Base-by-base conservation (phyloP, 2,329 filamentous ascomycete genomes). In the Aspergillus fructus region DNA sequence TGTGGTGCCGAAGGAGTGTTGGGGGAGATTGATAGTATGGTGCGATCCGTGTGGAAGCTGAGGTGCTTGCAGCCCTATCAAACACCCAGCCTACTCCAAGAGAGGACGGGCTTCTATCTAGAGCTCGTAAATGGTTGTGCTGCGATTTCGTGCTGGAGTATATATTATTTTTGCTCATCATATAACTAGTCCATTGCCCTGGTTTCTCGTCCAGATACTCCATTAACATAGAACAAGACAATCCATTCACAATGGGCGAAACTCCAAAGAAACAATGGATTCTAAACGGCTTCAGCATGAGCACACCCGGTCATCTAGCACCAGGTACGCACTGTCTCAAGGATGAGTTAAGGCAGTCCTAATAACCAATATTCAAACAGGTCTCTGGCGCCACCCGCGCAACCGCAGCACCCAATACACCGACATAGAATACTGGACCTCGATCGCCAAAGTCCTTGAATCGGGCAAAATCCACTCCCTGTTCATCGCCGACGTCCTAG, bases 401-500 rank as follows among this genome's bases (percentile, higher is more conserved):
- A 68, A 73, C 52, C 63, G 67, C 43, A 67, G 62, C 12, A 59
- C 71, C 50, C 68, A 74, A 48, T 75, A 74, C 57, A 71, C 71
- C 24, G 71, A 68, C 8, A 61, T 79, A 6, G 67, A 74, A 3
- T 76, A 78, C 61, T 81, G 78, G 79, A 75, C 75, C 3, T 66
- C 75, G 3, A 57, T 81, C 15, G 79, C 79, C 5, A 72, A 78
- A 55, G 66, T 71, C n/a, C 67, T 80, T 0, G 77, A 80, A 19
- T 72, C 74, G 8, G 76, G 73, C 3, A 76, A 76, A 11, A 79
- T 80, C 52, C 77, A 80, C 58, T 76, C 73, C 2, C 68, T 81
- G 24, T 81, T 80, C 65, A 68, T 81, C 34, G 79, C 79, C 1
- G 78, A 81, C 59, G 73, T 77, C 5, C 70, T 79, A 1, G 76